These are phyloP conservation scores for Leccinum broughii DNA, from an alignment of 768 basidiomycete species.

Conservation along the genomic window DNA sequence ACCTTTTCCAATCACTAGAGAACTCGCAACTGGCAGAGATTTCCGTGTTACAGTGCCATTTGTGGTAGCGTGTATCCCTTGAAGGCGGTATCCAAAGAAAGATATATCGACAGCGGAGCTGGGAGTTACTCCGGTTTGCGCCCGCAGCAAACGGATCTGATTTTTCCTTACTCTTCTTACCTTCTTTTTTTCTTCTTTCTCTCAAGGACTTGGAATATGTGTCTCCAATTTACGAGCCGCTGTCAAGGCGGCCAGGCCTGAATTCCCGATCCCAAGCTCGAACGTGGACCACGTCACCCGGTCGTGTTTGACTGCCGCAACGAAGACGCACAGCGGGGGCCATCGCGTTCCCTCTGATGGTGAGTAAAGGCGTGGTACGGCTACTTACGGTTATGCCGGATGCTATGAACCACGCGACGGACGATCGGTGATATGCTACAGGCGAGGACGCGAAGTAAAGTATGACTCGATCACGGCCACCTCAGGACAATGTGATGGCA, in stretches of 20 bases:
- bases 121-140: neutral
- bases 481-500: neutral
- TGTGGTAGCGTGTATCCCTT: neutral
- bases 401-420: neutral
- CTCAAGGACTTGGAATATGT: neutral
- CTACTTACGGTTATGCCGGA: neutral
- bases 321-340: neutral
- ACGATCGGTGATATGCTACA: neutral
- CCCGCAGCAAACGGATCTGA: neutral
- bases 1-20: neutral
- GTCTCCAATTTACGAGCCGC: neutral
- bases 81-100: neutral
- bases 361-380: neutral
- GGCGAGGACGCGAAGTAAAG: neutral
- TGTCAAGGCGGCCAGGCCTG: neutral
- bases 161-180: neutral
- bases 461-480: neutral
- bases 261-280: neutral
- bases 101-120: neutral
- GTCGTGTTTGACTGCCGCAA: neutral
- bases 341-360: neutral
- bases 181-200: neutral
- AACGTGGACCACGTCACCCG: neutral
- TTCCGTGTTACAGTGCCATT: neutral
- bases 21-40: neutral